A percentile compares a stretch with the other conserved stretches of the same genome.
These are phyloP conservation scores for Collariella sp. DNA, from an alignment of 495 filamentous ascomycete species.

Conservation along the genomic window DNA sequence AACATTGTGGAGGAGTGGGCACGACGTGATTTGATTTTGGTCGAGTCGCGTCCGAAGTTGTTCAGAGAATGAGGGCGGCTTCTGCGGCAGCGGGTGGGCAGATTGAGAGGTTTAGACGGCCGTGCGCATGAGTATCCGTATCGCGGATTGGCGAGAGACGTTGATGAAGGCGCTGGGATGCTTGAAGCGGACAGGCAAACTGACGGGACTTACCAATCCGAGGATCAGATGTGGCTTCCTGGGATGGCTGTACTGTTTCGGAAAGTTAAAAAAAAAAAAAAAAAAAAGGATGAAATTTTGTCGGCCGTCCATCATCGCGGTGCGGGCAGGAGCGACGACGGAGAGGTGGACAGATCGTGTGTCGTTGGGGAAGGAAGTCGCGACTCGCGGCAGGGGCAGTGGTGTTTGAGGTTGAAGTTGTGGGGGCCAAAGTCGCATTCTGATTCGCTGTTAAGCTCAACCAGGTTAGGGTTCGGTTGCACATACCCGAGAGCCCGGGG, in stretches of 20 bases:
- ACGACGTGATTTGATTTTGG: not conserved
- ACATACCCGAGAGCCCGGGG: constrained; percentile 3
- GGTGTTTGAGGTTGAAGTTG: constrained; percentile 31
- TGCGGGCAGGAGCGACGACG: not conserved
- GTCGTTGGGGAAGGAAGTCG: constrained; percentile 25
- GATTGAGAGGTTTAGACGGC: not conserved
- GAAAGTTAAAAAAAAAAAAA: not conserved
- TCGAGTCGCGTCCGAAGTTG: not conserved
- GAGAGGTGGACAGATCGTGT: constrained; percentile 3
- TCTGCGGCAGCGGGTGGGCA: constrained; percentile 9
- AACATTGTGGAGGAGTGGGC: not conserved
- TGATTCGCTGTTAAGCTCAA: constrained; percentile 26
- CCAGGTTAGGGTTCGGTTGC: constrained; percentile 19
- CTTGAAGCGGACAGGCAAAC: not conserved
- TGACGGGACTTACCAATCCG: not conserved
- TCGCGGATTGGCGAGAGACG: not conserved
- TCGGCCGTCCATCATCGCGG: not conserved
- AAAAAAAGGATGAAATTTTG: constrained; percentile 1
- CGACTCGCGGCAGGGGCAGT: constrained; percentile 22
- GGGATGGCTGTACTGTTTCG: not conserved
- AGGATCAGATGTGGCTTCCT: not conserved
- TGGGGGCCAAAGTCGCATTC: constrained; percentile 6
- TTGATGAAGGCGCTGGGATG: not conserved
- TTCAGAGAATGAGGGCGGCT: not conserved
- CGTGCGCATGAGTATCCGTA: constrained; percentile 5